A percentile compares a stretch with the other conserved stretches of the same genome.
phyloP scores from a whole-genome alignment of 2,329 filamentous ascomycete species.

The Pseudopyricularia cyperi region DNA sequence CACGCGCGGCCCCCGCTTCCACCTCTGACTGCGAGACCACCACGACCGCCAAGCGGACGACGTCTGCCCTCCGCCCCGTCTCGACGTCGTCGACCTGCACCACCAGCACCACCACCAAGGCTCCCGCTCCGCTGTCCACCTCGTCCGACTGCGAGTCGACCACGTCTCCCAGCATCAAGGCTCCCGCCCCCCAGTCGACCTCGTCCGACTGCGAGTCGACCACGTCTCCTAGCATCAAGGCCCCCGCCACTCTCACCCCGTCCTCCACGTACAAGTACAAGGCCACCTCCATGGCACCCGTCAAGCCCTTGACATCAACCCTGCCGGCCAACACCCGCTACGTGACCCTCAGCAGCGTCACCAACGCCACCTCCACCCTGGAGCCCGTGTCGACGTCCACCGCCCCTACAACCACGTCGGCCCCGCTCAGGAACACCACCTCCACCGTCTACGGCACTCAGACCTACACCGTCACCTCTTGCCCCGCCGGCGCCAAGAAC shows the following conservation, averaged over 20 bases:
- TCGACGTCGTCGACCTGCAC: not conserved
- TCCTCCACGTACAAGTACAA: conserved; percentile 4
- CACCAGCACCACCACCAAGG: not conserved
- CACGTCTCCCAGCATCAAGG: not conserved
- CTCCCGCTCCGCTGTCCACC: too few relatives aligned
- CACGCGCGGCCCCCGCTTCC: too few relatives aligned
- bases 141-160: too few relatives aligned
- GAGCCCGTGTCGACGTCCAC: not conserved
- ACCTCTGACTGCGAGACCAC: too few relatives aligned
- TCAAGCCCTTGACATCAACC: conserved; percentile 1
- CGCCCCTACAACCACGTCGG: conserved; percentile 2
- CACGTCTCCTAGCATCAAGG: conserved; percentile 2
- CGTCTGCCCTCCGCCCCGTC: too few relatives aligned
- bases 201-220: not conserved
- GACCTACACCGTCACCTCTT: conserved; percentile 18
- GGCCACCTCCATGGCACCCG: not conserved
- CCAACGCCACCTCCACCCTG: conserved; percentile 3
- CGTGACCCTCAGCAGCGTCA: not conserved
- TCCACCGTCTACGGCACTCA: conserved; percentile 19
- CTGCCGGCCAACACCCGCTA: not conserved
- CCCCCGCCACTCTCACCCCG: conserved; percentile 1
- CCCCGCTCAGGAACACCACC: conserved; percentile 11
- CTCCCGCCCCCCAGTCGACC: too few relatives aligned
- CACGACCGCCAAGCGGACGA: not conserved
- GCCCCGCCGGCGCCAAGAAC: conserved; percentile 14